Percentiles rank a stretch among this genome's conserved stretches.
Evolutionary conservation across 768 basidiomycete species (phyloP).

Genomic region (Amanita rimosa): DNA sequence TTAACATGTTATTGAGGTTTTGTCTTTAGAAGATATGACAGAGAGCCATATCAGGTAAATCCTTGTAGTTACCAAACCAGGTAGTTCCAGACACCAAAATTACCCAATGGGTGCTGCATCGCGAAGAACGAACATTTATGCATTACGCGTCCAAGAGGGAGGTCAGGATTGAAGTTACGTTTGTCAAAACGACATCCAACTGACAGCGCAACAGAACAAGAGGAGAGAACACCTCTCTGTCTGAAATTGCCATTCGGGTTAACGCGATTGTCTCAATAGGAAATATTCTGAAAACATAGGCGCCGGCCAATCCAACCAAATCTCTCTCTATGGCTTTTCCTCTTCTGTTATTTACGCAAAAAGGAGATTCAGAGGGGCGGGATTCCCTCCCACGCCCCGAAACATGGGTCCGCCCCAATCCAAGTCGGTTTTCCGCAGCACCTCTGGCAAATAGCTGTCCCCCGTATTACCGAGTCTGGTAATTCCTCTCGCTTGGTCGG

Average conservation of each 20-base stretch:
- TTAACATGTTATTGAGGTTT: no score
- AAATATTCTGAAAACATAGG: not conserved
- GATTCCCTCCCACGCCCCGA: not conserved
- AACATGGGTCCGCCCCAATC: conserved; percentile 18
- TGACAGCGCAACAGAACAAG: not conserved
- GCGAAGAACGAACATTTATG: no score
- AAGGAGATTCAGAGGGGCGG: conserved; percentile 1
- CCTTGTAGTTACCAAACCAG: not conserved
- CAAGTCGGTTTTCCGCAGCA: conserved; percentile 2
- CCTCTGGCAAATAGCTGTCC: not conserved
- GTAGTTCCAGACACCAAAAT: not conserved
- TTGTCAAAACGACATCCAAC: not conserved
- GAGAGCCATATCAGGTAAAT: no score
- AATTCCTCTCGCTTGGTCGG: conserved; percentile 5
- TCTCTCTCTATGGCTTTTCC: conserved; percentile 2
- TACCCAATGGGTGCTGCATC: no score
- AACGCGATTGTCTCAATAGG: not conserved
- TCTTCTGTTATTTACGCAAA: not conserved
- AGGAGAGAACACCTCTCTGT: not conserved
- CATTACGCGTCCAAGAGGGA: not conserved
- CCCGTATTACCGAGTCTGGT: conserved; percentile 8
- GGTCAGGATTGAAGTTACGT: not conserved
- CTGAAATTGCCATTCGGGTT: not conserved
- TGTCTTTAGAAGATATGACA: no score
- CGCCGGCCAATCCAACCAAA: conserved; percentile 3